phyloP scores from a whole-genome alignment of 2,329 filamentous ascomycete species.

The Xylaria digitata region DNA sequence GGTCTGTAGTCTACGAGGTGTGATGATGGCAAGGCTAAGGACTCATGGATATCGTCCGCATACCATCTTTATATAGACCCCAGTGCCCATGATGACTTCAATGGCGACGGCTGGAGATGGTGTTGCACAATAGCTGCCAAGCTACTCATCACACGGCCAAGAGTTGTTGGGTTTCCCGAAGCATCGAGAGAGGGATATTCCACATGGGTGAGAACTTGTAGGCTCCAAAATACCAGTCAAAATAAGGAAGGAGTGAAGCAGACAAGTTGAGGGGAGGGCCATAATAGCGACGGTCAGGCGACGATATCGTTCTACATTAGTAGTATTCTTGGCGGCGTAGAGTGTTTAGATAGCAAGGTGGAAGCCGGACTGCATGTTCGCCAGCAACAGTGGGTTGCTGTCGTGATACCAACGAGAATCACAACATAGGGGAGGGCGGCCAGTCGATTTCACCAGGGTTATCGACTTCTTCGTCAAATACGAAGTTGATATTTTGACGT shows the following conservation, averaged over 20 bases:
- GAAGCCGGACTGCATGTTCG: conserved; percentile 2
- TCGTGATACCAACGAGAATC: conserved; percentile 13
- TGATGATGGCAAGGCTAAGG: conserved; percentile 14
- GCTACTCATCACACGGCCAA: conserved; percentile 35
- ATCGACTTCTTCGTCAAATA: not conserved
- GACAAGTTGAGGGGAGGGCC: conserved; percentile 14
- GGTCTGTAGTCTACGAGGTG: conserved; percentile 25
- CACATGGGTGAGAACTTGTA: conserved; percentile 24
- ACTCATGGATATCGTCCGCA: conserved; percentile 6
- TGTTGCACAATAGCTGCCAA: conserved; percentile 37
- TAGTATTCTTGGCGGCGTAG: conserved; percentile 31
- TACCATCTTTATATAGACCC: conserved; percentile 33
- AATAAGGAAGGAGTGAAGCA: conserved; percentile 45
- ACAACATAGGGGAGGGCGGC: conserved; percentile 13
- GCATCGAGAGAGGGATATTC: conserved; percentile 30
- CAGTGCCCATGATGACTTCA: conserved; percentile 13
- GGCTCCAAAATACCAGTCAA: conserved; percentile 35
- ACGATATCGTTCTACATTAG: conserved; percentile 17
- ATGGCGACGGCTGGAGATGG: conserved; percentile 10
- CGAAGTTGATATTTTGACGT: not conserved
- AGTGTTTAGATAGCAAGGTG: conserved; percentile 16
- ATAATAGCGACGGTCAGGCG: conserved; percentile 20
- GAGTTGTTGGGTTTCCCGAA: conserved; percentile 40
- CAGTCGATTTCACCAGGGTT: not conserved
- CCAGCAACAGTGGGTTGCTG: conserved; percentile 1